phyloP scores from a whole-genome alignment of 164 flowering plant genomes.

The Chimonanthus salicifolius region DNA sequence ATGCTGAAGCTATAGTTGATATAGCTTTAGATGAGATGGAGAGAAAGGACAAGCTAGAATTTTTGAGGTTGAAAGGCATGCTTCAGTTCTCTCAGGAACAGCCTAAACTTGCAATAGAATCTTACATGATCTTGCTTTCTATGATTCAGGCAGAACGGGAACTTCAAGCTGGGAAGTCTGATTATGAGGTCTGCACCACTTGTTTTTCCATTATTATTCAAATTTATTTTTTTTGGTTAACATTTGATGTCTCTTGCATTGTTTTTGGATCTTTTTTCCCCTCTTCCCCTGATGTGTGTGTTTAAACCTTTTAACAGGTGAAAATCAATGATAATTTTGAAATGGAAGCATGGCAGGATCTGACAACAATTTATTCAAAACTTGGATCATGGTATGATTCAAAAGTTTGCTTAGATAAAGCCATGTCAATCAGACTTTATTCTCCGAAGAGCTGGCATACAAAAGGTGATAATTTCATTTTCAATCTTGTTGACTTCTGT shows the following conservation, averaged over 20 bases:
- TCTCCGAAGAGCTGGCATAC: conserved; percentile 73
- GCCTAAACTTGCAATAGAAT: conserved; percentile 80
- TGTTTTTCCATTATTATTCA: too few species aligned
- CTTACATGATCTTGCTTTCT: conserved; percentile 63
- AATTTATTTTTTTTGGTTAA: not conserved
- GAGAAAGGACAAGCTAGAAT: conserved; percentile 49
- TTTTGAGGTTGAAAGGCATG: conserved; percentile 71
- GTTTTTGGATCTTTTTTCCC: not conserved
- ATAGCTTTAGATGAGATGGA: conserved; percentile 78
- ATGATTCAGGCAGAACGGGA: conserved; percentile 56
- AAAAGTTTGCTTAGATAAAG: conserved; percentile 59
- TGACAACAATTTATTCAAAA: conserved; percentile 56
- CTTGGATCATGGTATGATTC: conserved; percentile 64
- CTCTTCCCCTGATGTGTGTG: not conserved
- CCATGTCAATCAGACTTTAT: conserved; percentile 46
- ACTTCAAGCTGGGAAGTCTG: conserved; percentile 21
- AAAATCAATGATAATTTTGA: conserved; percentile 37
- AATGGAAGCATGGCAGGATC: conserved; percentile 81
- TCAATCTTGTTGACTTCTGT: not conserved
- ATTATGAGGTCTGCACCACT: conserved; percentile 20
- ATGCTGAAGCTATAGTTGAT: conserved; percentile 77
- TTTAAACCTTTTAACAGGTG: conserved; percentile 28
- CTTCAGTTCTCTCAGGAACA: conserved; percentile 76
- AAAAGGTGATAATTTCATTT: conserved; percentile 27
- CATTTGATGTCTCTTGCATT: not conserved